Conservation (phyloP, 371 early-diverging fungal genomes). For the Syncephalastrum contaminatum region DNA sequence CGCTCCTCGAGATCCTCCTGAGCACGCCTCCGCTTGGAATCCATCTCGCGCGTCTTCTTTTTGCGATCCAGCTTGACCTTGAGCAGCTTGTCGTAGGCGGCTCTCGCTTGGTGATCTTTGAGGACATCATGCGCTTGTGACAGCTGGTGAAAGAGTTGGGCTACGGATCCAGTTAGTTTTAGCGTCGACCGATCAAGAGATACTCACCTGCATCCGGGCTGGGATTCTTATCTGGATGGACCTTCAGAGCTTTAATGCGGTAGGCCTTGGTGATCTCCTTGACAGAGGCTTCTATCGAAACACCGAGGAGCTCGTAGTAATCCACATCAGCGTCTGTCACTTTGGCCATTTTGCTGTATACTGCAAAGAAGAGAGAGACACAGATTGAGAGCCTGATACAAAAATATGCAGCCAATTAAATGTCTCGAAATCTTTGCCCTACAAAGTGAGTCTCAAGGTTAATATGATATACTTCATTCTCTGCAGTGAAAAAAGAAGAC, state of each 20-base stretch:
- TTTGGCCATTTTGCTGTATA: constrained; percentile 15
- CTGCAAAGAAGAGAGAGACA: too few species aligned
- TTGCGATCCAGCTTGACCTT: constrained; percentile 39
- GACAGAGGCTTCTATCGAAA: constrained; percentile 50
- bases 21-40: constrained; percentile 42
- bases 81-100: constrained; percentile 39
- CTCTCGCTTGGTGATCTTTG: constrained; percentile 30
- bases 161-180: constrained; percentile 13
- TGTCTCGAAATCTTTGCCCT: too few species aligned
- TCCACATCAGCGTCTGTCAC: constrained; percentile 46
- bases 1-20: constrained; percentile 45
- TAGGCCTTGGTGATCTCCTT: constrained; percentile 77
- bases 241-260: constrained; percentile 49
- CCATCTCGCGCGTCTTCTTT: constrained; percentile 48
- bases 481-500: too few species aligned
- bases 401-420: too few species aligned
- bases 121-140: constrained; percentile 39
- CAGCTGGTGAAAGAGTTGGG: constrained; percentile 38
- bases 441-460: too few species aligned
- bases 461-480: too few species aligned
- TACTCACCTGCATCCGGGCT: constrained; percentile 51
- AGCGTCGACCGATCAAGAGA: not conserved
- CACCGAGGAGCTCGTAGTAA: constrained; percentile 76
- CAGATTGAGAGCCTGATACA: too few species aligned
- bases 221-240: constrained; percentile 57